Base-by-base conservation (phyloP, 2,329 filamentous ascomycete genomes). In the Epichloe uncinata region DNA sequence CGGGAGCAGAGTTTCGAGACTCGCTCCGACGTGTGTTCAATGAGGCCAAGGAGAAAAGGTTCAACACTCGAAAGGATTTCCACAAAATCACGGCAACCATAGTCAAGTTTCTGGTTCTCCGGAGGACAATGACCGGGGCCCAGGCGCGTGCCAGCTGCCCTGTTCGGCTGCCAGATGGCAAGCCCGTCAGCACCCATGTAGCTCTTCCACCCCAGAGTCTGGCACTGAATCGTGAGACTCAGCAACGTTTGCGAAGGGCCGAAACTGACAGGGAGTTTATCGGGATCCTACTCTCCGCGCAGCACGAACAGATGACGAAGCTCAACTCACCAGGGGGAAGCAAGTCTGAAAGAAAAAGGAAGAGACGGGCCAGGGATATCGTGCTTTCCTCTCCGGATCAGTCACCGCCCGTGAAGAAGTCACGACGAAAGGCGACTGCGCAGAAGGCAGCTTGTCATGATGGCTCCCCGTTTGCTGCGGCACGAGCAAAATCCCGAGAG, bases 141-240 rank as follows among this genome's bases (percentile, higher is more conserved):
- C 52, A 45, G 40, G 53, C 53, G 26, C 52, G 53, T 42, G 52
- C 50, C 36, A 52, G 42, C 45, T 50, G 57, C 33, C 42, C 36
- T 1, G 37, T 60, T 6, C 50, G 44, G 34, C 53, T 61, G 44
- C 58, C 52, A 20, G 55, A 61, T 40, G 59, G 55, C 15, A 52
- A 6, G n/a, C 41, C 50, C 16, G 52, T 52, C 12, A 33, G 49
- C 20, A 56, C 50, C 1, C 13, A 44, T 5, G 3, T 60, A 3
- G 49, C 49, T 4, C 49, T 57, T 3, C 52, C 55, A 0, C 53
- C 52, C 1, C 26, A 38, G 4, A 45, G 42, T 8, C 38, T 59
- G 6, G 9, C 42, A 3, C 18, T 60, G 22, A 47, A 47, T 30
- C 22, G 47, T 2, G 42, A 53, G 12, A 50, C 44, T 5, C 37